Percentiles rank a stretch among this genome's conserved stretches.
Conservation (phyloP, 257 asterid species). For the Avicennia marina region DNA sequence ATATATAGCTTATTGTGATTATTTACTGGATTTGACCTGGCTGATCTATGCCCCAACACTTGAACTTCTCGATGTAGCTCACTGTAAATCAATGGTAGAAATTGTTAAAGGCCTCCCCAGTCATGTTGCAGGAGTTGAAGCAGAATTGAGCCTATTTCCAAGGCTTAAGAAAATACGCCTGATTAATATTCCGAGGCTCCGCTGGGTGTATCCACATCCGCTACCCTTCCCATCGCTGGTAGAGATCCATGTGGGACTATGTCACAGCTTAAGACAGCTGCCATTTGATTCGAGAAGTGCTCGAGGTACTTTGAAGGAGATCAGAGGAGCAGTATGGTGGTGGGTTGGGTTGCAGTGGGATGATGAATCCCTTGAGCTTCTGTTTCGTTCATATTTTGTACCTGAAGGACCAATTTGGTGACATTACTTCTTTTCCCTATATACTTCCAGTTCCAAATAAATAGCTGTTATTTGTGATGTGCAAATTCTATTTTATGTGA, state of each 20-base stretch:
- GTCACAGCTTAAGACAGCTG: conserved; percentile 12
- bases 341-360: conserved; percentile 21
- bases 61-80: conserved; percentile 24
- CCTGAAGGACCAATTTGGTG: conserved; percentile 13
- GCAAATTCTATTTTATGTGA: conserved; percentile 18
- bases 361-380: conserved; percentile 11
- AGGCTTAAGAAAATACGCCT: conserved; percentile 18
- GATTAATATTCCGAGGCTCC: conserved; percentile 14
- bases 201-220: conserved; percentile 10
- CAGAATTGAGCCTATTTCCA: conserved; percentile 4
- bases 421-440: neutral
- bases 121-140: neutral
- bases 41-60: conserved; percentile 18
- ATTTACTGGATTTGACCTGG: conserved; percentile 19
- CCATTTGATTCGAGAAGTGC: conserved; percentile 19
- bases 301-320: conserved; percentile 15
- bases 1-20: conserved; percentile 17
- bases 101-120: conserved; percentile 11
- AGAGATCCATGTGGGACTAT: conserved; percentile 11
- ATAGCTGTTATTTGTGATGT: conserved; percentile 29
- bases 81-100: conserved; percentile 23
- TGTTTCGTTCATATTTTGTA: conserved; percentile 8
- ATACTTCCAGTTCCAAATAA: neutral
- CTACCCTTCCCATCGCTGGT: conserved; percentile 16
- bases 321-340: conserved; percentile 17